phyloP scores from a whole-genome alignment of 1,284 basidiomycete genomes.

The Marasmius tenuissimus region DNA sequence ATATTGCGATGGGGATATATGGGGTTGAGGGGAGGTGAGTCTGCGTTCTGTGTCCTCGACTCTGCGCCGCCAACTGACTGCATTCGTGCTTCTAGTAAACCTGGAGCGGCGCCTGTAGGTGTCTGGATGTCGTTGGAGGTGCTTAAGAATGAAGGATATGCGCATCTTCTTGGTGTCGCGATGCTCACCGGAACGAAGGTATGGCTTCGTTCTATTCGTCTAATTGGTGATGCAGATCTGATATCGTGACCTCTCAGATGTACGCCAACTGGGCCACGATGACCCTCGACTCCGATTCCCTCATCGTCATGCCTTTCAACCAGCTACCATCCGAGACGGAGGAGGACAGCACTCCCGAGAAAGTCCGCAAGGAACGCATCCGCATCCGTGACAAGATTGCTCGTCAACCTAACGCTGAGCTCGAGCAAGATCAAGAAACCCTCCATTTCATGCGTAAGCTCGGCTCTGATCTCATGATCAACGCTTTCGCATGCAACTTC shows the following conservation, averaged over 20 bases:
- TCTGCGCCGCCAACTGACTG: too few species aligned
- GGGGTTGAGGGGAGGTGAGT: constrained; percentile 46
- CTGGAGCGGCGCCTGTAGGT: constrained; percentile 40
- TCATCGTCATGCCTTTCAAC: constrained; percentile 39
- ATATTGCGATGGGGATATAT: constrained; percentile 39
- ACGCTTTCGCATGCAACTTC: constrained; percentile 48
- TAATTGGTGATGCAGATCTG: constrained; percentile 4
- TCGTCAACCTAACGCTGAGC: constrained; percentile 29
- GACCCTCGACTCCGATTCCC: constrained; percentile 27
- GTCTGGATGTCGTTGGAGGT: constrained; percentile 35
- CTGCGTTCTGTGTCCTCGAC: neutral
- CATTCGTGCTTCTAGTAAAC: constrained; percentile 33
- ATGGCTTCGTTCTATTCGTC: constrained; percentile 6
- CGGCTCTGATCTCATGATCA: constrained; percentile 46
- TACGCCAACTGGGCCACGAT: constrained; percentile 41
- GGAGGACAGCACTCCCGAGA: constrained; percentile 12
- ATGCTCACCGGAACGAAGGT: constrained; percentile 35
- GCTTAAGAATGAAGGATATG: constrained; percentile 35
- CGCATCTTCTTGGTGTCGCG: constrained; percentile 37
- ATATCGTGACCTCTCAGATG: constrained; percentile 20
- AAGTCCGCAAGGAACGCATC: constrained; percentile 30
- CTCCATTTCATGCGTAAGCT: constrained; percentile 30
- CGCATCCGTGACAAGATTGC: constrained; percentile 40
- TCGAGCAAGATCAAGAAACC: constrained; percentile 33
- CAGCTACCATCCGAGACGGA: constrained; percentile 30